A percentile compares a stretch with the other conserved stretches of the same genome.
Evolutionary conservation across 2,329 filamentous ascomycete species (phyloP).

Genomic region (Hypoxylon rubiginosum): DNA sequence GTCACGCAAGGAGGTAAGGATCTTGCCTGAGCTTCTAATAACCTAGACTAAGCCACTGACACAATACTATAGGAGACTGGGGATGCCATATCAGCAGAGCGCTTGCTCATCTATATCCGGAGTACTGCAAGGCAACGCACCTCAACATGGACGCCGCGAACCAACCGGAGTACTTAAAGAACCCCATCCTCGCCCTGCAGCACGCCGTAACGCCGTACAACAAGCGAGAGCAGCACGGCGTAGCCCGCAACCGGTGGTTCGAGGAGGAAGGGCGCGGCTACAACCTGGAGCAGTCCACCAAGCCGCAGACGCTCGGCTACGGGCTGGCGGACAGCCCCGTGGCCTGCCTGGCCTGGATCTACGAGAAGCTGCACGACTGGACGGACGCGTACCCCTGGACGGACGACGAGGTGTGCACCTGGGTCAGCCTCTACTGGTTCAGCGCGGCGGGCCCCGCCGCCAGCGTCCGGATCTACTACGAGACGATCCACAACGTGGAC

Average conservation of each 20-base stretch:
- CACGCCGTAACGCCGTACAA: slow-evolving; percentile 68
- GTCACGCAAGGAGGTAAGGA: slow-evolving; percentile 50
- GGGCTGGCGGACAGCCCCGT: slow-evolving; percentile 77
- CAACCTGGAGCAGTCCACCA: slow-evolving; percentile 71
- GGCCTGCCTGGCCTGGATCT: slow-evolving; percentile 81
- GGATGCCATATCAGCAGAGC: slow-evolving; percentile 74
- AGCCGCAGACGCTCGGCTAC: slow-evolving; percentile 80
- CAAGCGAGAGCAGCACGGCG: slow-evolving; percentile 63
- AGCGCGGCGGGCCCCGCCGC: slow-evolving; percentile 76
- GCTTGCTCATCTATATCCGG: slow-evolving; percentile 71
- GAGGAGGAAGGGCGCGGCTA: slow-evolving; percentile 69
- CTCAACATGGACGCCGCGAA: slow-evolving; percentile 67
- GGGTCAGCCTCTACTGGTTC: slow-evolving; percentile 81
- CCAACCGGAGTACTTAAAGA: slow-evolving; percentile 63
- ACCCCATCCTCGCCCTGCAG: slow-evolving; percentile 70
- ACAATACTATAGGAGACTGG: slow-evolving; percentile 70
- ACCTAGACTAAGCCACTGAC: background rate
- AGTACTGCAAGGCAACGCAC: slow-evolving; percentile 70
- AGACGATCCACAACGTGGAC: slow-evolving; percentile 62
- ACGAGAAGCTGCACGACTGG: slow-evolving; percentile 85
- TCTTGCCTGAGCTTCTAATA: background rate
- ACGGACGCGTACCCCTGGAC: slow-evolving; percentile 79
- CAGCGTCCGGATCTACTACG: slow-evolving; percentile 79
- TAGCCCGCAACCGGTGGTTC: slow-evolving; percentile 71
- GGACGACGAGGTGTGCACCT: slow-evolving; percentile 81